These are phyloP conservation scores for Babesia bovis DNA, from an alignment of 169 alveolate species.

Conservation along the genomic window DNA sequence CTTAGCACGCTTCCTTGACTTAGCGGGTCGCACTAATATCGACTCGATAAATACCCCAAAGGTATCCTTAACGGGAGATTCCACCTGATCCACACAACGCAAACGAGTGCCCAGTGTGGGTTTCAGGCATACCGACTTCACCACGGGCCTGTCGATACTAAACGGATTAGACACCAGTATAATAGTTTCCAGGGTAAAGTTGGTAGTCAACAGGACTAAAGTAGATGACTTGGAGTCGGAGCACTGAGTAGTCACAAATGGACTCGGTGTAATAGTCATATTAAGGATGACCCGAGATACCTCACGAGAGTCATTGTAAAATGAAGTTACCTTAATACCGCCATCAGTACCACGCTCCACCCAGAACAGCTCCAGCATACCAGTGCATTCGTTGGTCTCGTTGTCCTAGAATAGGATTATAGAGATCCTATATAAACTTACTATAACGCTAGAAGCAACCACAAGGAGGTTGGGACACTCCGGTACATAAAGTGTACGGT, in stretches of 20 bases:
- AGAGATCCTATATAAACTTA: background rate
- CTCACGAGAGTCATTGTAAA: conserved; percentile 10
- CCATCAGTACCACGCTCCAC: background rate
- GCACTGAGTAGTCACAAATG: conserved; percentile 7
- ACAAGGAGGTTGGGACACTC: conserved; percentile 28
- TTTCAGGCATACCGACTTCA: background rate
- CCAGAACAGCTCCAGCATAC: conserved; percentile 41
- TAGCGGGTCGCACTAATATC: background rate
- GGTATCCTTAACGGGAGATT: background rate
- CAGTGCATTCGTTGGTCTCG: conserved; percentile 4
- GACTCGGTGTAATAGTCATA: conserved; percentile 41
- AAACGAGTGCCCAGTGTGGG: background rate
- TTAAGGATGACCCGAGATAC: conserved; percentile 25
- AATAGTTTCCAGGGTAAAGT: conserved; percentile 42
- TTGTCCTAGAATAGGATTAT: background rate
- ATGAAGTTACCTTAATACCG: background rate
- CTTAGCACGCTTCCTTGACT: conserved; percentile 17
- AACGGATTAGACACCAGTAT: conserved; percentile 4
- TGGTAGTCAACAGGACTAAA: conserved; percentile 38
- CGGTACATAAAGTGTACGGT: conserved; percentile 7
- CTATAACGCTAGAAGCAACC: conserved; percentile 26
- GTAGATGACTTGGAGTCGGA: conserved; percentile 1
- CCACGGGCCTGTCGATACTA: conserved; percentile 1
- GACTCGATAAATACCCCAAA: background rate
- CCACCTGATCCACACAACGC: background rate